A percentile compares a stretch with the other conserved stretches of the same genome.
Evolutionary conservation across 176 grass and related monocot species (phyloP).

Genomic region (Aegilops umbellulata): DNA sequence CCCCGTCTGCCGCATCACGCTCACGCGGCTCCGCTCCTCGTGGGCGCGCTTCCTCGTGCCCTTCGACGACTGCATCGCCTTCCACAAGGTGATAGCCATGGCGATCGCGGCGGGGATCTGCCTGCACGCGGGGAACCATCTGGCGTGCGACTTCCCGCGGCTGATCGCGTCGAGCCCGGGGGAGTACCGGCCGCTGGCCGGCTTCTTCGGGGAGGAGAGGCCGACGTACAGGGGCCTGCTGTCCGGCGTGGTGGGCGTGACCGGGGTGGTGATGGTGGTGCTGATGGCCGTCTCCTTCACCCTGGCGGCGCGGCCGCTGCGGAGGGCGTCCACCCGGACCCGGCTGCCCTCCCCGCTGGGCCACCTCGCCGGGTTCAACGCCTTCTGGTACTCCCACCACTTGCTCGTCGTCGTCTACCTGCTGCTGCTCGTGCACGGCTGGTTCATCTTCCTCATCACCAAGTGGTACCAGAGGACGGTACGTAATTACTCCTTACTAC

Average conservation of each 20-base stretch:
- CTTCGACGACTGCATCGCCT: constrained; percentile 65
- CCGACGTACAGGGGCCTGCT: constrained; percentile 65
- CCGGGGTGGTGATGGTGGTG: constrained; percentile 79
- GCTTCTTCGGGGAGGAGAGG: constrained; percentile 47
- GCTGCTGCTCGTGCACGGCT: constrained; percentile 69
- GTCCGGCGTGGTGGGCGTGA: constrained; percentile 65
- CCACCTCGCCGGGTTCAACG: constrained; percentile 80
- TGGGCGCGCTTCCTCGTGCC: constrained; percentile 48
- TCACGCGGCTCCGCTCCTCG: constrained; percentile 64
- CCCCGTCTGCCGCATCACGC: constrained; percentile 92
- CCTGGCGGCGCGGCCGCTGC: constrained; percentile 66
- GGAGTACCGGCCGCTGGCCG: constrained; percentile 49
- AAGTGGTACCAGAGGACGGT: constrained; percentile 82
- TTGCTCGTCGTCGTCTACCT: constrained; percentile 71
- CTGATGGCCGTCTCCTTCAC: constrained; percentile 80
- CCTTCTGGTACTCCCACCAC: constrained; percentile 96
- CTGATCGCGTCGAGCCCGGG: constrained; percentile 37
- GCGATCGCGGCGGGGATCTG: constrained; percentile 65
- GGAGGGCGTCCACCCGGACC: constrained; percentile 25
- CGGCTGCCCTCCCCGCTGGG: constrained; percentile 36
- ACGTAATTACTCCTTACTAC: background rate
- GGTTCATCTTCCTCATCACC: constrained; percentile 72
- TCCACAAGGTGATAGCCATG: constrained; percentile 76
- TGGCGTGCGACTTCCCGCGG: constrained; percentile 81
- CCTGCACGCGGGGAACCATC: constrained; percentile 70